Percentiles rank a stretch among this genome's conserved stretches.
These are phyloP conservation scores for Diplosphaera chodatii DNA, from an alignment of 139 green algal genomes.

Conservation along the genomic window DNA sequence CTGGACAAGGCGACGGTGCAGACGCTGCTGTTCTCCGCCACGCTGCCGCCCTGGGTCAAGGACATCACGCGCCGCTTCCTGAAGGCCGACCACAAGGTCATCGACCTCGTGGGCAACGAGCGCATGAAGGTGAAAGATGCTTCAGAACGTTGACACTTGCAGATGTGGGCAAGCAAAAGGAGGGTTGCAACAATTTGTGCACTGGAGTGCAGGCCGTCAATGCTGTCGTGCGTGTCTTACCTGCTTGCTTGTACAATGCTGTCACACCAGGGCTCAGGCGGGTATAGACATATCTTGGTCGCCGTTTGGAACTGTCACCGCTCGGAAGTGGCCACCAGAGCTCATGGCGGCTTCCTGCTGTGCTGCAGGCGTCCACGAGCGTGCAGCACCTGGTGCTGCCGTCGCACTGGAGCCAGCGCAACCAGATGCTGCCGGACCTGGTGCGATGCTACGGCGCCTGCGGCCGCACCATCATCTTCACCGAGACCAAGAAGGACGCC, in stretches of 20 bases:
- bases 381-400: conserved; percentile 87
- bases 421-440: conserved; percentile 63
- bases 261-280: no score
- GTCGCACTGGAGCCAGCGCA: conserved; percentile 79
- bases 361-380: conserved; percentile 59
- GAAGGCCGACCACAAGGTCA: conserved; percentile 48
- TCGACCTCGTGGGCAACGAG: conserved; percentile 89
- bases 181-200: no score
- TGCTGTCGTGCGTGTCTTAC: no score
- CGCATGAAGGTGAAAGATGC: conserved; percentile 73
- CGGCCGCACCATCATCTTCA: conserved; percentile 93
- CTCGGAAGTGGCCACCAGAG: no score
- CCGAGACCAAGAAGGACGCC: conserved; percentile 92
- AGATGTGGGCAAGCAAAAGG: no score
- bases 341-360: no score
- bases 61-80: conserved; percentile 84
- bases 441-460: conserved; percentile 69
- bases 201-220: no score
- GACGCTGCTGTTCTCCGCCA: conserved; percentile 96
- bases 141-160: neutral
- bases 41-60: conserved; percentile 92
- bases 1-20: conserved; percentile 53
- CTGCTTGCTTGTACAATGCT: no score
- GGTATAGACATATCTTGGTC: no score
- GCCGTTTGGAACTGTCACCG: no score